These are phyloP conservation scores for Quercus dentata DNA, from an alignment of 306 rosid species.

Conservation along the genomic window DNA sequence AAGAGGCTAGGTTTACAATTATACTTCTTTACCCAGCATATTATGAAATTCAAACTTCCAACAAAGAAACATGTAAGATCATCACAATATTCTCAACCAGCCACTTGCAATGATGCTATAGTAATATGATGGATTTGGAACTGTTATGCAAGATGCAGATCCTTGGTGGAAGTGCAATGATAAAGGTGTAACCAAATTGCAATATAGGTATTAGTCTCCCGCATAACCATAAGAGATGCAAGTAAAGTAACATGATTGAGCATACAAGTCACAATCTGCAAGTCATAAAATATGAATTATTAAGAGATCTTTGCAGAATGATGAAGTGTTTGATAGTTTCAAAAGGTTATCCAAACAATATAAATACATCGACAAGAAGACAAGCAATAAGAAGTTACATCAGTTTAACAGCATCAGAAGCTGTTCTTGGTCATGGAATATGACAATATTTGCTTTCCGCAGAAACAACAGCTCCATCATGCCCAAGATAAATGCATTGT, in stretches of 20 bases:
- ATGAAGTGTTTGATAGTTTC: constrained; percentile 3
- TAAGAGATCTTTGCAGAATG: not conserved
- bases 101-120: constrained; percentile 5
- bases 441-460: not conserved
- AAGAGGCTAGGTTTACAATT: not conserved
- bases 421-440: not conserved
- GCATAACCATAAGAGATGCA: not conserved
- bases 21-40: not conserved
- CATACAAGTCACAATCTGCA: not conserved
- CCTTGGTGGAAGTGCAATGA: not conserved
- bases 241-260: not conserved
- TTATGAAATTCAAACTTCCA: not conserved
- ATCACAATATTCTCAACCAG: not conserved
- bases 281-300: constrained; percentile 4
- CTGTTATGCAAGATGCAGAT: not conserved
- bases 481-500: not conserved
- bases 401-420: not conserved
- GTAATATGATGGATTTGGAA: constrained; percentile 3
- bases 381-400: not conserved
- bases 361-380: not conserved
- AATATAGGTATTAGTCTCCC: not conserved
- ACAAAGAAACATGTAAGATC: not conserved
- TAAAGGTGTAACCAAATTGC: constrained; percentile 4
- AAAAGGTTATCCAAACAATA: not conserved
- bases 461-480: not conserved